Percentiles rank a stretch among this genome's conserved stretches.
Conservation (phyloP, 2,329 filamentous ascomycete species). For the Claviceps paspali region DNA sequence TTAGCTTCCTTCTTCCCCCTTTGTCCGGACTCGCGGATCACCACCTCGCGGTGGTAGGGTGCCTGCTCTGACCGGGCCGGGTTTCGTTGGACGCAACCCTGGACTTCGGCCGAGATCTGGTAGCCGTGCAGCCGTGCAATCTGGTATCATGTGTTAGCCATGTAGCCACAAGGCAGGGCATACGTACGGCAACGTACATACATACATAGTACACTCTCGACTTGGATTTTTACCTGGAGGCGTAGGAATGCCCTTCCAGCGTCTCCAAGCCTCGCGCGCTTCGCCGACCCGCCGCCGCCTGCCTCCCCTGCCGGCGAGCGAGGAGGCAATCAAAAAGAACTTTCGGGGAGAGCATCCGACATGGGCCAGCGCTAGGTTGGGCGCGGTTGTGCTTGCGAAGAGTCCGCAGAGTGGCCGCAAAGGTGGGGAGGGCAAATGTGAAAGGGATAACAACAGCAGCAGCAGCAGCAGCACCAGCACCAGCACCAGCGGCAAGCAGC, state of each 20-base stretch:
- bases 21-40: background rate
- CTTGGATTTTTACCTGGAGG: no score
- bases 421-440: constrained; percentile 4
- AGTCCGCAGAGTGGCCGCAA: constrained; percentile 1
- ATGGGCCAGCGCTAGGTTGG: constrained; percentile 7
- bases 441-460: no score
- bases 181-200: no score
- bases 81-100: background rate
- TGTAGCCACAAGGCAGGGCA: no score
- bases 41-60: background rate
- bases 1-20: background rate
- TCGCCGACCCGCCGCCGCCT: background rate
- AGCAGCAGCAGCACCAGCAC: no score
- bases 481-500: no score
- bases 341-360: constrained; percentile 7
- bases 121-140: background rate
- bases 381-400: constrained; percentile 4
- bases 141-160: no score
- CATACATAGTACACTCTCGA: no score
- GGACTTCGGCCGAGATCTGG: constrained; percentile 7
- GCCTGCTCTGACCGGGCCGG: constrained; percentile 2
- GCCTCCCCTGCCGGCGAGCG: background rate
- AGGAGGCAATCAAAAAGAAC: no score
- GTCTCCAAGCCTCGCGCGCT: background rate
- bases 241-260: no score